Evolutionary conservation across 164 flowering plant genomes (phyloP).

Genomic region (Platanus orientalis): DNA sequence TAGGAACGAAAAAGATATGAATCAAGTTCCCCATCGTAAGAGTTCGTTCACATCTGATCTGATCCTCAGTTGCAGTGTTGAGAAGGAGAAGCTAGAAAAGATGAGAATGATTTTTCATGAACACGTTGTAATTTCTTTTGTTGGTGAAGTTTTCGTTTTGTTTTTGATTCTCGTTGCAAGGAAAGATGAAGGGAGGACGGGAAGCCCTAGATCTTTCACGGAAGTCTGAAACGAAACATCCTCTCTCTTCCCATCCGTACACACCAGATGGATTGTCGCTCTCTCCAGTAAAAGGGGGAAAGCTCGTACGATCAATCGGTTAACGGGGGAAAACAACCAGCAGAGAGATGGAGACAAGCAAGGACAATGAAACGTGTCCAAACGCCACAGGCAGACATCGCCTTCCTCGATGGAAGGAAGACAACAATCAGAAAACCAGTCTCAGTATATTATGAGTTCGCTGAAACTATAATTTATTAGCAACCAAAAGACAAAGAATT

Average conservation of each 20-base stretch:
- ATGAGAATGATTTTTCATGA: neutral
- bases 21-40: too few species aligned
- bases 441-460: neutral
- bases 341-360: neutral
- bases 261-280: neutral
- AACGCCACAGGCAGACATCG: neutral
- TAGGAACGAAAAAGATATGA: too few species aligned
- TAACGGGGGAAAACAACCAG: neutral
- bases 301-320: neutral
- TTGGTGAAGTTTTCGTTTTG: too few species aligned
- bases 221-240: constrained; percentile 9
- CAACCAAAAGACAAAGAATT: neutral
- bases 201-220: constrained; percentile 48
- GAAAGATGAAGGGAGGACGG: neutral
- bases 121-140: too few species aligned
- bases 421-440: neutral
- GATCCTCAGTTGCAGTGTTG: too few species aligned
- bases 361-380: constrained; percentile 15
- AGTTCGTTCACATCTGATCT: too few species aligned
- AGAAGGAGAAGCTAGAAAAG: neutral
- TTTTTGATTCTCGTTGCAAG: too few species aligned
- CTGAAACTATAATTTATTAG: neutral
- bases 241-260: constrained; percentile 1
- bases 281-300: too few species aligned
- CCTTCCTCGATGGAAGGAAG: constrained; percentile 2